A percentile compares a stretch with the other conserved stretches of the same genome.
Conservation (phyloP, 441 rosid genomes). For the Arabidopsis lyrata region DNA sequence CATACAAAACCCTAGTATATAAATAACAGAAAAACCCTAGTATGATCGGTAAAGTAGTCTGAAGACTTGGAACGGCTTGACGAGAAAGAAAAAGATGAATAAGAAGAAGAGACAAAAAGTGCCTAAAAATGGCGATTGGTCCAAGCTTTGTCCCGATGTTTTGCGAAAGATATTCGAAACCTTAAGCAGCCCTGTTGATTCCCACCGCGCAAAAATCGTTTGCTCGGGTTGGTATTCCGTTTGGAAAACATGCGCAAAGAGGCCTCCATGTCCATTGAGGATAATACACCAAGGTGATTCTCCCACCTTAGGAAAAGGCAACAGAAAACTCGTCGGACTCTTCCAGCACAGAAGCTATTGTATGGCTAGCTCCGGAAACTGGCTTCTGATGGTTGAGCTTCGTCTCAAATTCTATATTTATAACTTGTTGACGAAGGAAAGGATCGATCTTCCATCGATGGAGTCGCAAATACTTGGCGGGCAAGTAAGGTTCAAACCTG, state of each 20-base stretch:
- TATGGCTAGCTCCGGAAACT: constrained; percentile 14
- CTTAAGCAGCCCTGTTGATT: constrained; percentile 10
- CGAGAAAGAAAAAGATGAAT: not conserved
- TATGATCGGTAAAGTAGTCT: not conserved
- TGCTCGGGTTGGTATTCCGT: constrained; percentile 21
- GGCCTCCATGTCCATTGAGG: not conserved
- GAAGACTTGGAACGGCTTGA: not conserved
- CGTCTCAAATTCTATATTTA: not conserved
- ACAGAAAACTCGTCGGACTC: not conserved
- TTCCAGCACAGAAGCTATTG: not conserved
- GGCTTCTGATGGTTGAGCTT: not conserved
- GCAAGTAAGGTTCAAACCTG: not conserved
- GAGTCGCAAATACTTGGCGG: not conserved
- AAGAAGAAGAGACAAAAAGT: not conserved
- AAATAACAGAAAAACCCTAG: not conserved
- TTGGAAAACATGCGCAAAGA: constrained; percentile 18
- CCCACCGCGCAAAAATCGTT: constrained; percentile 29
- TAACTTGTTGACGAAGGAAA: not conserved
- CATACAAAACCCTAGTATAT: not conserved
- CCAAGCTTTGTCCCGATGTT: constrained; percentile 19
- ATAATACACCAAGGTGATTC: constrained; percentile 29
- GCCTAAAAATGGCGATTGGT: constrained; percentile 8
- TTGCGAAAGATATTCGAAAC: constrained; percentile 4
- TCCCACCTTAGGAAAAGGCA: not conserved
- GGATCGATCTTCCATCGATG: constrained; percentile 25